Evolutionary conservation across 805 yeast genomes (phyloP), one percentile per base, ranked within the genome.

Genomic region (Cyberlindnera lachancei): DNA sequence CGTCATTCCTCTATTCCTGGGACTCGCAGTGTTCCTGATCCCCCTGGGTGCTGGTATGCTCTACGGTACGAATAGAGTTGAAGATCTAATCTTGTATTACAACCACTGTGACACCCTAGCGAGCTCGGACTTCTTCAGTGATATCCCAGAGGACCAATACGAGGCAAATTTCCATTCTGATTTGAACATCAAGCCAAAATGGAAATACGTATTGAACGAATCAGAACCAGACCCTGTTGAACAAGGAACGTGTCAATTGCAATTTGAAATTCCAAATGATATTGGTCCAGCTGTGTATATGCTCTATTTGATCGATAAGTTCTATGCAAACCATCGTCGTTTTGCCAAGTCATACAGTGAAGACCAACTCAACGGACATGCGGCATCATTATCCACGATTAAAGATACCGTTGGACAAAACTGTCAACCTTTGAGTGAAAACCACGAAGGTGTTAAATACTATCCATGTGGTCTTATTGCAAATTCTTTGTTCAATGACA

Each of bases 321-420:
- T 90, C 56, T 83, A 73, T 56, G 96, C 94, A 47, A 90, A 90
- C 56, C 98, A 90, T 60, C 76, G 98, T 48, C 84, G 94, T 48
- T 92, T 83, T 55, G 97, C 90, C 23, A 75, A 77, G 44, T 81
- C 94, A 16, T 86, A 75, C 56, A 88, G 87, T 58, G 84, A 86
- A 61, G 74, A 73, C 36, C 98, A 90, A 62, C 58, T 90, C 27
- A 73, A 75, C 34, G 98, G 98, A 9, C 53, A 73, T 19, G 79
- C 81, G 5, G 81, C 85, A 7, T 45, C 77, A 0, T 61, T 67
- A 15, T 58, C 55, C 21, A 66, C 59, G 24, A 62, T 90, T 16
- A 71, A 68, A 42, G 60, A 64, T 34, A 58, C 59, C 15, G 66
- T 64, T 19, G 71, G 70, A 35, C 59, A 61, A 31, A 68, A 69